Conservation (phyloP, 257 asterid genomes). For the Fraxinus quadrangulata region DNA sequence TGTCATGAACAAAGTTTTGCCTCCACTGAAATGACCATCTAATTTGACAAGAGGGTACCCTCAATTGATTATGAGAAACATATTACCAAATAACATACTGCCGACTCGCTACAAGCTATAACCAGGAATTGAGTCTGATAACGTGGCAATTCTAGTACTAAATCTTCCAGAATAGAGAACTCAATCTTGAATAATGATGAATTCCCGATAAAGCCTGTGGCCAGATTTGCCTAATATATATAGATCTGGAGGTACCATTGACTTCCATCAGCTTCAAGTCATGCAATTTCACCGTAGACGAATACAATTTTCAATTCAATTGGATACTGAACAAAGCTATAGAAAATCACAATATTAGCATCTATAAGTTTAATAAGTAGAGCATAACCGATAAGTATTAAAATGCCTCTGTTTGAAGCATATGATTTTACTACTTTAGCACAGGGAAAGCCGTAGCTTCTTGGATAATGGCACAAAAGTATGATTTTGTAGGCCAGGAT, state of each 20-base stretch:
- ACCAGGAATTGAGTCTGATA: neutral
- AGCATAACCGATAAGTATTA: neutral
- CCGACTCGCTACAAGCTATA: neutral
- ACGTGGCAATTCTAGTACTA: neutral
- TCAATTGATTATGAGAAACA: conserved; percentile 14
- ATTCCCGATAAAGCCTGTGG: neutral
- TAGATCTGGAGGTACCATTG: neutral
- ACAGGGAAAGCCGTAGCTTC: neutral
- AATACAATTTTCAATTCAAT: neutral
- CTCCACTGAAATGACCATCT: neutral
- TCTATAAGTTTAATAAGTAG: neutral
- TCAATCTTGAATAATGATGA: neutral
- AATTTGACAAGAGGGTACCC: neutral
- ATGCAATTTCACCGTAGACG: neutral
- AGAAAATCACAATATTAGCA: neutral
- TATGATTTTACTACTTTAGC: conserved; percentile 13
- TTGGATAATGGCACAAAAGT: neutral
- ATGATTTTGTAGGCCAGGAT: neutral
- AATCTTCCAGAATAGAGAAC: neutral
- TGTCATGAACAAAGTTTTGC: neutral
- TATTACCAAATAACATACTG: neutral
- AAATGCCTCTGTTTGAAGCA: neutral
- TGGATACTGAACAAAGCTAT: neutral
- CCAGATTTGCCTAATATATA: neutral
- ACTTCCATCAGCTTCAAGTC: neutral